Evolutionary conservation across 169 alveolate species (phyloP), one percentile per base, ranked within the genome.

Genomic region (Cryptosporidium andersoni): DNA sequence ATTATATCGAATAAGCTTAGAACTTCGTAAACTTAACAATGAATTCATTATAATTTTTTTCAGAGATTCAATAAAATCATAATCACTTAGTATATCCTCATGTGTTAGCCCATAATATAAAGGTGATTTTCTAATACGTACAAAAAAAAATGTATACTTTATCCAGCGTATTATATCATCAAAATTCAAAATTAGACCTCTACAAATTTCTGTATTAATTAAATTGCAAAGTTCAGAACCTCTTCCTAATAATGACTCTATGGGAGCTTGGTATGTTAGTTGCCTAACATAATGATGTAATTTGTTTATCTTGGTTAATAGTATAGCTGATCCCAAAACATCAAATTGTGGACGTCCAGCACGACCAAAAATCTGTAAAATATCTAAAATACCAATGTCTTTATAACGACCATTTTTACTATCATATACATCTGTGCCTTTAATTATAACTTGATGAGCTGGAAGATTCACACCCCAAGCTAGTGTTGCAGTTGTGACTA

Each of bases 391-490:
- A 36, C 99, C 93, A 65, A 99, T 89, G 89, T 99, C 99, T 9
- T 93, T 94, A 98, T 98, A 97, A 65, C 93, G 92, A 5, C 99
- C 99, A 88, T 95, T 92, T 88, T 96, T 98, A n/a, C 99, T 99
- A 58, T 93, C 93, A 92, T 98, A 99, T 16, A 97, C 97, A 93
- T 97, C 96, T 1, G 99, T 98, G 3, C 99, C 99, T 90, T 98
- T 98, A 55, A 99, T 97, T 8, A 99, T 96, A 12, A 98, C 99
- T 25, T 99, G 96, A 82, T 97, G 98, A 0, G 99, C 99, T 5
- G 99, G 99, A 51, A 99, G 88, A 90, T 99, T 99, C 3, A 99
- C 99, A 64, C 99, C 99, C 99, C 99, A 98, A 5, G 99, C 99
- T 63, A 99, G 90, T 11, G 99, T 99, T 2, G 99, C 98, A 0